These are phyloP conservation scores for Boletus sensibilis DNA, from an alignment of 768 basidiomycete species.

Conservation along the genomic window DNA sequence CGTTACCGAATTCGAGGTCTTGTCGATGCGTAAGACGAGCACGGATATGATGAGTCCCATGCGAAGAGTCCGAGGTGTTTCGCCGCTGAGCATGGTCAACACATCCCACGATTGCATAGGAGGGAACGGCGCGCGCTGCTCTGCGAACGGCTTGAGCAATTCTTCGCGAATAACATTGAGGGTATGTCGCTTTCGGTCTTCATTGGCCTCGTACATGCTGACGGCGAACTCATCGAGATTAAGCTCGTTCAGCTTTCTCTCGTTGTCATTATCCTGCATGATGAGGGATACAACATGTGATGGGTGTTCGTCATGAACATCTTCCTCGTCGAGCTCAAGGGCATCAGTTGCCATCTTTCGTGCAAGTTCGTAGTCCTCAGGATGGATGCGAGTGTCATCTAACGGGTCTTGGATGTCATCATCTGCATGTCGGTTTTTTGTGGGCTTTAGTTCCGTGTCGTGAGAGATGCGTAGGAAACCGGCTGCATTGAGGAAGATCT, in stretches of 20 bases:
- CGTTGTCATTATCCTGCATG: conserved; percentile 79
- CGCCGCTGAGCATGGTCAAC: conserved; percentile 93
- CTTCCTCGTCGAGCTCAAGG: conserved; percentile 96
- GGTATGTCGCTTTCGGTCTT: conserved; percentile 85
- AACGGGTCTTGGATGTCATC: conserved; percentile 82
- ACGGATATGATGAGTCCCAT: conserved; percentile 82
- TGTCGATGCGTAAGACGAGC: conserved; percentile 53
- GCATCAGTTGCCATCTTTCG: conserved; percentile 99
- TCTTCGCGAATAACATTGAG: conserved; percentile 88
- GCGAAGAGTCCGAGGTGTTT: conserved; percentile 75
- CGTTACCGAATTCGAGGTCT: conserved; percentile 43
- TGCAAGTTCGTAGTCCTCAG: conserved; percentile 96
- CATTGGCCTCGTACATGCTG: conserved; percentile 80
- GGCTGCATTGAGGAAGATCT: conserved; percentile 91
- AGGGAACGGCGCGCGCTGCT: conserved; percentile 65
- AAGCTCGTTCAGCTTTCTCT: conserved; percentile 81
- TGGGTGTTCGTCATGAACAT: conserved; percentile 87
- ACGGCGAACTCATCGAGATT: conserved; percentile 96
- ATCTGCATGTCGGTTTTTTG: conserved; percentile 59
- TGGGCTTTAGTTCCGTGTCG: conserved; percentile 59
- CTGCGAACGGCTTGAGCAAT: conserved; percentile 75
- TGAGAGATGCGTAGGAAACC: conserved; percentile 86
- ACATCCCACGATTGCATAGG: conserved; percentile 74
- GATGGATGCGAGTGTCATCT: conserved; percentile 94
- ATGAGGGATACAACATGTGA: conserved; percentile 85